phyloP scores from a whole-genome alignment of 2,329 filamentous ascomycete genomes.

The Rhinocladiella mackenziei region DNA sequence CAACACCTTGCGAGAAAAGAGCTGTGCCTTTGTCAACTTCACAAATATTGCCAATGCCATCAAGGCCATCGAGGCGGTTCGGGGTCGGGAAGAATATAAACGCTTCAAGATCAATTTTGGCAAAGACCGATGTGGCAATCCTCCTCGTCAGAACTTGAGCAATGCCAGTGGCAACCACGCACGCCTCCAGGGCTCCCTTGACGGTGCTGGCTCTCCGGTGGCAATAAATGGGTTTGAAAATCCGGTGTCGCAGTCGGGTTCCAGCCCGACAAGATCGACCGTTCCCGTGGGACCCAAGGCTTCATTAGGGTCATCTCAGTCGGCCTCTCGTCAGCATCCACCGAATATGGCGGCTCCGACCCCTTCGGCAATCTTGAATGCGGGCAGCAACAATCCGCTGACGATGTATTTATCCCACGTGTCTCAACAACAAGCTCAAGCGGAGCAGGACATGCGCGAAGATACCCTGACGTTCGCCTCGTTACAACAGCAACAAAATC shows the following conservation, averaged over 20 bases:
- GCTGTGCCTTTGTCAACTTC: constrained; percentile 98
- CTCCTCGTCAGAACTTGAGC: constrained; percentile 77
- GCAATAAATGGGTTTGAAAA: constrained; percentile 57
- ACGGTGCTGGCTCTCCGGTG: constrained; percentile 54
- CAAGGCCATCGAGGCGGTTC: constrained; percentile 95
- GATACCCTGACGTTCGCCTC: constrained; percentile 41
- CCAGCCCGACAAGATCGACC: constrained; percentile 57
- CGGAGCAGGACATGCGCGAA: constrained; percentile 58
- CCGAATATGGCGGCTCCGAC: constrained; percentile 52
- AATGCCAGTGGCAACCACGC: constrained; percentile 59
- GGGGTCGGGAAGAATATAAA: constrained; percentile 92
- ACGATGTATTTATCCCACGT: constrained; percentile 91
- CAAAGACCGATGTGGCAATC: constrained; percentile 96
- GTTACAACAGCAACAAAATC: constrained; percentile 59
- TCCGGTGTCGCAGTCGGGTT: constrained; percentile 54
- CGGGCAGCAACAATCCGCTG: constrained; percentile 75
- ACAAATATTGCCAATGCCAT: constrained; percentile 99
- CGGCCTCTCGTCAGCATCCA: constrained; percentile 52
- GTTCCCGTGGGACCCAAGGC: constrained; percentile 53
- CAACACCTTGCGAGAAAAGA: constrained; percentile 95
- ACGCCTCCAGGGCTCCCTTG: constrained; percentile 54
- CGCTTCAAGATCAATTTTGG: constrained; percentile 99
- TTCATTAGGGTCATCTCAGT: constrained; percentile 48
- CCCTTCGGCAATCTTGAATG: constrained; percentile 72
- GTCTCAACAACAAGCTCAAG: constrained; percentile 53